Evolutionary conservation across 345 rosid genomes (phyloP).

Genomic region (Melaleuca quinquenervia): DNA sequence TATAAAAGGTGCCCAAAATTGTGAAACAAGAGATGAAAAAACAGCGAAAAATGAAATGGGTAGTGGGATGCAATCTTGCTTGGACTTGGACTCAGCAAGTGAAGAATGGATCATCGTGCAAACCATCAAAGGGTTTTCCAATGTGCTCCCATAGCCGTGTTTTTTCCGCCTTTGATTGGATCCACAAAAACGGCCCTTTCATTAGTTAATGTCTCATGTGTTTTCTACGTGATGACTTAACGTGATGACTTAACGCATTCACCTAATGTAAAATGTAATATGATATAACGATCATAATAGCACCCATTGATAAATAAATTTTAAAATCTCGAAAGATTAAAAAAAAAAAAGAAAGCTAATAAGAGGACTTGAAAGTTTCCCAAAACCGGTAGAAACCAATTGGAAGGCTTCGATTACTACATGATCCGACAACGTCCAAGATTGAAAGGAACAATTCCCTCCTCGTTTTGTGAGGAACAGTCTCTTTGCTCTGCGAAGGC

Average conservation of each 20-base stretch:
- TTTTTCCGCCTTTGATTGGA: background rate
- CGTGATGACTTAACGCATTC: background rate
- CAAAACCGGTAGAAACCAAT: background rate
- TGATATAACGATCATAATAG: background rate
- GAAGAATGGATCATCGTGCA: background rate
- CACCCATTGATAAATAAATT: fast-evolving
- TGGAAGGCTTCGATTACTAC: background rate
- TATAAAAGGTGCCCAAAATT: background rate
- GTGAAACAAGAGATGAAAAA: background rate
- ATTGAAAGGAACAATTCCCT: background rate
- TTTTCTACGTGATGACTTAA: too few relatives aligned
- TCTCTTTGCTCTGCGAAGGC: background rate
- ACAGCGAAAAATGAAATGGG: background rate
- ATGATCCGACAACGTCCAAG: background rate
- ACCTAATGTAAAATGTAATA: background rate
- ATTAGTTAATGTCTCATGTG: background rate
- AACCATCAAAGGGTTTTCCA: background rate
- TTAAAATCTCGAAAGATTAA: background rate
- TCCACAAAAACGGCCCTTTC: background rate
- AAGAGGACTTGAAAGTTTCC: fast-evolving
- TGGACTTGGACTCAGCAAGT: background rate
- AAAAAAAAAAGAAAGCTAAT: background rate
- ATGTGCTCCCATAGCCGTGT: background rate
- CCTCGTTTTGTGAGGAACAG: background rate
- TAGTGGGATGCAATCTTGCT: background rate